Evolutionary conservation across 345 rosid genomes (phyloP).

Genomic region (Citrus cavaleriei): DNA sequence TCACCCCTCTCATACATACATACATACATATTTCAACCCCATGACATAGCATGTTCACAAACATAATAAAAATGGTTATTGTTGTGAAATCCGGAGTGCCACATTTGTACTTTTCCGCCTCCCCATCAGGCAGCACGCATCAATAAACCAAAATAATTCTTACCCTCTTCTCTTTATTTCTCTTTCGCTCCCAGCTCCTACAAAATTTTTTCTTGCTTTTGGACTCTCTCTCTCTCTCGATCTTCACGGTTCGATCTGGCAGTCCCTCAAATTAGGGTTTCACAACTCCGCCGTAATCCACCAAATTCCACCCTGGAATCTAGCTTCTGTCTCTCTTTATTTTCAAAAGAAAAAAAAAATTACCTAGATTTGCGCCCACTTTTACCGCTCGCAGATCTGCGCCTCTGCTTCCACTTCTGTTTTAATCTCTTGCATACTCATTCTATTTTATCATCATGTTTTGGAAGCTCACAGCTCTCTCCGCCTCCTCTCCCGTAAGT

Average conservation of each 20-base stretch:
- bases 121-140: not conserved
- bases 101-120: constrained; percentile 33
- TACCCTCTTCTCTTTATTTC: not conserved
- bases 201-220: not conserved
- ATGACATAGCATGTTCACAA: not conserved
- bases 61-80: not conserved
- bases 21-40: too few species aligned
- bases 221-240: constrained; percentile 17
- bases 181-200: constrained; percentile 6
- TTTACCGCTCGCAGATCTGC: constrained; percentile 61
- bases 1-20: too few species aligned
- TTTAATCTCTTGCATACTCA: constrained; percentile 6
- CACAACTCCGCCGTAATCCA: not conserved
- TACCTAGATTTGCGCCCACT: constrained; percentile 34
- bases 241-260: constrained; percentile 39
- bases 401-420: constrained; percentile 18
- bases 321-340: constrained; percentile 7
- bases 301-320: constrained; percentile 15
- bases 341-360: not conserved
- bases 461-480: constrained; percentile 89
- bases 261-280: constrained; percentile 32
- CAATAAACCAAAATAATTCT: not conserved
- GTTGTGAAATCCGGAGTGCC: constrained; percentile 23
- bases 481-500: constrained; percentile 94
- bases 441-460: constrained; percentile 49